These are phyloP conservation scores for Malus hybrid DNA, from an alignment of 331 rosid genomes.

Conservation along the genomic window DNA sequence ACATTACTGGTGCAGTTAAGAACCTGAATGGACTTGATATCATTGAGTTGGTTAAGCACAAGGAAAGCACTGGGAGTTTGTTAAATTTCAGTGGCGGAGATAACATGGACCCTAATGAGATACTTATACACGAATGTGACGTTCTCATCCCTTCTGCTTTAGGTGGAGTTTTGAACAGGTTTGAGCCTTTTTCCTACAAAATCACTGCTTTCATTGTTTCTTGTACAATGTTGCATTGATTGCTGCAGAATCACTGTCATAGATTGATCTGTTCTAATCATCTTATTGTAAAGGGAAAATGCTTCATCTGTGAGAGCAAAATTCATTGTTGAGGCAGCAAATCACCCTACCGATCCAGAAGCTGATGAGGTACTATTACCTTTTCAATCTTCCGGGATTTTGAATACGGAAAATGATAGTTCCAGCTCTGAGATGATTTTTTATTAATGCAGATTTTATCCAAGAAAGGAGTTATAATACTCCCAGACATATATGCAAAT, in stretches of 20 bases:
- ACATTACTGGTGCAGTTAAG: constrained; percentile 64
- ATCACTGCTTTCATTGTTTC: not conserved
- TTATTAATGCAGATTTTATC: constrained; percentile 57
- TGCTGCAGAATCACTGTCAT: not conserved
- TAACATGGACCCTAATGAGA: constrained; percentile 49
- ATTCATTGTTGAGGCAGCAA: constrained; percentile 82
- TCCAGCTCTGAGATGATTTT: not conserved
- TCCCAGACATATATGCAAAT: constrained; percentile 84
- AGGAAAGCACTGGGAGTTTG: constrained; percentile 27
- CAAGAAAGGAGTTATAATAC: constrained; percentile 62
- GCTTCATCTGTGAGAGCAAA: constrained; percentile 75
- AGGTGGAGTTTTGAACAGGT: constrained; percentile 89
- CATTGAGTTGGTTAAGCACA: constrained; percentile 50
- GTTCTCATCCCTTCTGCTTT: constrained; percentile 88
- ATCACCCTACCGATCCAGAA: constrained; percentile 90
- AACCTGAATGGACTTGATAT: constrained; percentile 70
- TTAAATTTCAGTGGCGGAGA: constrained; percentile 56
- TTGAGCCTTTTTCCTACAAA: constrained; percentile 1
- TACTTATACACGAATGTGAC: constrained; percentile 75
- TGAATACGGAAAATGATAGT: not conserved
- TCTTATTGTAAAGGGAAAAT: constrained; percentile 52
- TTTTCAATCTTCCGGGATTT: not conserved
- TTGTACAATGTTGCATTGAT: not conserved
- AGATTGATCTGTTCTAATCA: not conserved
- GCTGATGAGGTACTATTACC: constrained; percentile 66